Evolutionary conservation across 768 basidiomycete genomes (phyloP).

Genomic region (Nidularia pulvinata): DNA sequence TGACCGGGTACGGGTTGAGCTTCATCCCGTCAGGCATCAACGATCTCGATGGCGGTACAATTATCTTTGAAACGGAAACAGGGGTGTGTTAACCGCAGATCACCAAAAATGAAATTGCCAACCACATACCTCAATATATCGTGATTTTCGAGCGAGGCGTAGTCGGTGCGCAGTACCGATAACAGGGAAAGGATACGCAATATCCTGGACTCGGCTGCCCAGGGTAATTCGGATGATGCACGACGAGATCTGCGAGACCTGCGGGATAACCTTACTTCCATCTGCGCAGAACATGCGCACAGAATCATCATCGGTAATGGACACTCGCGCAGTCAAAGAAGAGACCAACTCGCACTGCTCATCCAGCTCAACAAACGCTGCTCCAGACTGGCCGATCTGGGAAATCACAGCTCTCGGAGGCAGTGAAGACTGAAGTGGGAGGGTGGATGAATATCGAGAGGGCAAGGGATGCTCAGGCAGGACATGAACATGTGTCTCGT

Average conservation of each 20-base stretch:
- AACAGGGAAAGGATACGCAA: conserved; percentile 45
- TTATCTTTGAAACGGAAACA: background rate
- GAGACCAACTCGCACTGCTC: conserved; percentile 20
- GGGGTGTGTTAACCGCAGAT: background rate
- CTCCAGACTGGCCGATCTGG: conserved; percentile 12
- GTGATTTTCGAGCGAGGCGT: conserved; percentile 54
- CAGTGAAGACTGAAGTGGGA: background rate
- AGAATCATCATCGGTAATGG: conserved; percentile 8
- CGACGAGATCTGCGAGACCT: conserved; percentile 23
- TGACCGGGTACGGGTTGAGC: conserved; percentile 24
- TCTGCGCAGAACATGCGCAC: conserved; percentile 7
- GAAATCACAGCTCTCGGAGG: background rate
- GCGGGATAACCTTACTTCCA: conserved; percentile 10
- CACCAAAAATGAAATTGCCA: conserved; percentile 3
- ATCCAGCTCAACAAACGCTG: conserved; percentile 15
- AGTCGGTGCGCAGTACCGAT: conserved; percentile 29
- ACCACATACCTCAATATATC: conserved; percentile 42
- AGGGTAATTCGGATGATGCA: conserved; percentile 26
- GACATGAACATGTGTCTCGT: conserved; percentile 25
- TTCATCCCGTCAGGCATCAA: conserved; percentile 4
- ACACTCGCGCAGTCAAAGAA: conserved; percentile 9
- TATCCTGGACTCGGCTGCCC: conserved; percentile 14
- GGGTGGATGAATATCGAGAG: background rate
- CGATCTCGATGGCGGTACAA: background rate
- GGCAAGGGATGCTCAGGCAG: conserved; percentile 12